These are phyloP conservation scores for Triglochin maritima DNA, from an alignment of 106 monocot species.

Conservation along the genomic window DNA sequence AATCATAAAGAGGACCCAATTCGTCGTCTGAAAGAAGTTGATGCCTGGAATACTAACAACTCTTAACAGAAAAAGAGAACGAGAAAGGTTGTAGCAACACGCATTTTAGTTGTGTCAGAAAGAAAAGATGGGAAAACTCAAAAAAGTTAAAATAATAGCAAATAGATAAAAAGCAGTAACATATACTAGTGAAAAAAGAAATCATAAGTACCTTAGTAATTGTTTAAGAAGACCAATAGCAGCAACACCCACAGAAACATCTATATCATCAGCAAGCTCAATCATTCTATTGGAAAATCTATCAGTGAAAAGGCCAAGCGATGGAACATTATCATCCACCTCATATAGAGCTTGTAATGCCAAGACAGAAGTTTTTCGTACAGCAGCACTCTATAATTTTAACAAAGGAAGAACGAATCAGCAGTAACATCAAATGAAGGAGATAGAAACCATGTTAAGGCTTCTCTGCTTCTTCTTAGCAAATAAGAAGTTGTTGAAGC, in stretches of 20 bases:
- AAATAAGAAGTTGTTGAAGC: no score
- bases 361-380: slow-evolving; percentile 77
- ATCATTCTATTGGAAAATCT: slow-evolving; percentile 92
- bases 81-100: no score
- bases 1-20: slow-evolving; percentile 90
- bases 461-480: no score
- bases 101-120: no score
- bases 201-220: slow-evolving; percentile 50
- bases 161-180: background rate
- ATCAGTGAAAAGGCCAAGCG: slow-evolving; percentile 93
- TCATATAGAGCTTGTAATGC: slow-evolving; percentile 82
- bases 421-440: background rate
- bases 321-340: slow-evolving; percentile 88
- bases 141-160: background rate
- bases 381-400: slow-evolving; percentile 59
- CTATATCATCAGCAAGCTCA: slow-evolving; percentile 97
- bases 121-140: no score
- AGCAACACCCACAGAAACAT: slow-evolving; percentile 80
- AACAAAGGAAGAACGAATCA: slow-evolving; percentile 1
- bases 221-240: slow-evolving; percentile 90
- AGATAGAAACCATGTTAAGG: background rate
- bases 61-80: no score
- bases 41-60: slow-evolving; percentile 43
- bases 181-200: background rate
- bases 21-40: slow-evolving; percentile 92